Evolutionary conservation across 1,139 yeast species (phyloP).

Genomic region (Debaryomycetaceae sp.): DNA sequence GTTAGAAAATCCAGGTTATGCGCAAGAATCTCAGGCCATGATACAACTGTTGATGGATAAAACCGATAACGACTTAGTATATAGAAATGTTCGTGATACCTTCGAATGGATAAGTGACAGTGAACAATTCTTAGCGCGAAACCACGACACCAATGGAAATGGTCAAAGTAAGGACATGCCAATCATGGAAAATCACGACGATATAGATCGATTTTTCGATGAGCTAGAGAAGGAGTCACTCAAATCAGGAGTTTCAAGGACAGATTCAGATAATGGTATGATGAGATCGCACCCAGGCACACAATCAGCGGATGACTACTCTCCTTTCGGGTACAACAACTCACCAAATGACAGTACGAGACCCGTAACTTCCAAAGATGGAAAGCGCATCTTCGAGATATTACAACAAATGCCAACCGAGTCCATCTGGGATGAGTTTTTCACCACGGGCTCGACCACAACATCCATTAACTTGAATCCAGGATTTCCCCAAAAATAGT

Average conservation of each 20-base stretch:
- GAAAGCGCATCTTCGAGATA: constrained; percentile 55
- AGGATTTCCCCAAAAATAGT: neutral
- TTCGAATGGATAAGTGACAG: constrained; percentile 28
- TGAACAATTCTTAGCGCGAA: neutral
- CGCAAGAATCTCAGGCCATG: constrained; percentile 1
- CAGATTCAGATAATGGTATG: neutral
- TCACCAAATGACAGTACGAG: constrained; percentile 4
- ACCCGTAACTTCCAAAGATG: constrained; percentile 32
- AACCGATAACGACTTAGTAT: neutral
- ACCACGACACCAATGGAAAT: neutral
- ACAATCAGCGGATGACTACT: neutral
- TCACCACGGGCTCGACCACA: constrained; percentile 29
- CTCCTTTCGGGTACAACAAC: neutral
- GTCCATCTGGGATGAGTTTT: constrained; percentile 75
- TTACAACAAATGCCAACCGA: constrained; percentile 66
- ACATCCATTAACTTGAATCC: constrained; percentile 3
- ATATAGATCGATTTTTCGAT: constrained; percentile 42
- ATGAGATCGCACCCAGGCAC: neutral
- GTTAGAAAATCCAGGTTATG: neutral
- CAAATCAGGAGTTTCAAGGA: constrained; percentile 11
- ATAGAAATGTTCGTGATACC: constrained; percentile 12
- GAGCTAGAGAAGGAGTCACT: constrained; percentile 36
- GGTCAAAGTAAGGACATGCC: neutral
- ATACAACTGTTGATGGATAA: constrained; percentile 1
- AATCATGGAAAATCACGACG: constrained; percentile 10